Base-by-base conservation (phyloP, 2,329 filamentous ascomycete genomes). In the Fusarium nurragi region DNA sequence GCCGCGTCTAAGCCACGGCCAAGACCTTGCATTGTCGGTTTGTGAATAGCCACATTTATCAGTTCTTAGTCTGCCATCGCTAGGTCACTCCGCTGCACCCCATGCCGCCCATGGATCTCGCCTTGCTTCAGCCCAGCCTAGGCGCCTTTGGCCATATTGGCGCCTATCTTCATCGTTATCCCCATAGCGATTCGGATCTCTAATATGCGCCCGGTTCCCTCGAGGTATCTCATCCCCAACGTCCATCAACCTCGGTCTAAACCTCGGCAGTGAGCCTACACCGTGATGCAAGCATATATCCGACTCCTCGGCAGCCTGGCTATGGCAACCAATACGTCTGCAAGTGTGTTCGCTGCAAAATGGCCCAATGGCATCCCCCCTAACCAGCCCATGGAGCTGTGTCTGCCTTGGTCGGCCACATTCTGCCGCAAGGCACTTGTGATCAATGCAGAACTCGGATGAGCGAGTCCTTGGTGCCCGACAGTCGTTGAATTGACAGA, bases 281-380 rank as follows among this genome's bases (percentile, higher is more conserved):
- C 28, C 56, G 18, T 71, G 69, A 23, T 56, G 48, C 23, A 57
- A 37, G 23, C 66, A 72, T 57, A 50, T 64, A 14, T 37, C 50
- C 16, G 62, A 61, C 14, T 51, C 64, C 19, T 45, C 52, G 18
- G 19, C 13, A 22, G 47, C 52, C 38, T 48, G 51, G 38, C 60
- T 61, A 16, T 38, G 28, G 43, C 73, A 74, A n/a, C 60, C 62
- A 9, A 51, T 22, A 13, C 57, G 44, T 9, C 44, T 49, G 22
- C 72, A 74, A 12, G 52, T 47, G 45, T 74, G 72, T 0, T 47
- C 28, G 4, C 65, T 60, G 41, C 70, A 74, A 37, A 67, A 71
- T 4, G 56, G 21, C 7, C 32, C 40, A 12, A 47, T 58, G 10
- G 26, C n/a, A 13, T 40, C 44, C 5, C 23, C 40, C 16, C 23